Conservation (phyloP, 2,329 filamentous ascomycete species). For the Trichoderma koningiopsis region DNA sequence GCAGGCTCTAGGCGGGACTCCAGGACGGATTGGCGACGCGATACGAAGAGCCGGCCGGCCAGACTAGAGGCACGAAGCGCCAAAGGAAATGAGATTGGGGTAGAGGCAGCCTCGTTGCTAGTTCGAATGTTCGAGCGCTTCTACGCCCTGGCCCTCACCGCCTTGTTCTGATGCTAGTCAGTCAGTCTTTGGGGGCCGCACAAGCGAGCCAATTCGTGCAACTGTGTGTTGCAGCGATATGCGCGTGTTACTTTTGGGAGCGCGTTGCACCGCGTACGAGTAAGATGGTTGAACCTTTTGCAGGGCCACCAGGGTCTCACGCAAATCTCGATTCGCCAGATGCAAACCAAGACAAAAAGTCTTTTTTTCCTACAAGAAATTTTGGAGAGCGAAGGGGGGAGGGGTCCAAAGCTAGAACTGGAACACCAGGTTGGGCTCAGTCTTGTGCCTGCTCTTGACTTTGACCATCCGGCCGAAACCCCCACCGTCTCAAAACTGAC, state of each 20-base stretch:
- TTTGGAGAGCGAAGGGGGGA: not conserved
- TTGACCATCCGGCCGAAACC: not conserved
- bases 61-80: not conserved
- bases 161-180: not conserved
- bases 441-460: conserved; percentile 15
- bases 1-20: not conserved
- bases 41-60: not conserved
- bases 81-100: not conserved
- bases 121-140: not conserved
- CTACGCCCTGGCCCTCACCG: not conserved
- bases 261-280: not conserved
- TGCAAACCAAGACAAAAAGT: not conserved
- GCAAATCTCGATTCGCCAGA: not conserved
- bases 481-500: conserved; percentile 20
- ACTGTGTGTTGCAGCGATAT: not conserved
- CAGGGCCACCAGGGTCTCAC: not conserved
- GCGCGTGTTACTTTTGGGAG: not conserved
- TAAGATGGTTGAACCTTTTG: not conserved
- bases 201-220: not conserved
- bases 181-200: not conserved
- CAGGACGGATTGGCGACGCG: not conserved
- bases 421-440: conserved; percentile 1
- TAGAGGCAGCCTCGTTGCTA: not conserved
- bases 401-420: not conserved
- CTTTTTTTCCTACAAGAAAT: not conserved